These are phyloP conservation scores for Kodamaea fungicola DNA, from an alignment of 1,139 yeast genomes.

Conservation along the genomic window DNA sequence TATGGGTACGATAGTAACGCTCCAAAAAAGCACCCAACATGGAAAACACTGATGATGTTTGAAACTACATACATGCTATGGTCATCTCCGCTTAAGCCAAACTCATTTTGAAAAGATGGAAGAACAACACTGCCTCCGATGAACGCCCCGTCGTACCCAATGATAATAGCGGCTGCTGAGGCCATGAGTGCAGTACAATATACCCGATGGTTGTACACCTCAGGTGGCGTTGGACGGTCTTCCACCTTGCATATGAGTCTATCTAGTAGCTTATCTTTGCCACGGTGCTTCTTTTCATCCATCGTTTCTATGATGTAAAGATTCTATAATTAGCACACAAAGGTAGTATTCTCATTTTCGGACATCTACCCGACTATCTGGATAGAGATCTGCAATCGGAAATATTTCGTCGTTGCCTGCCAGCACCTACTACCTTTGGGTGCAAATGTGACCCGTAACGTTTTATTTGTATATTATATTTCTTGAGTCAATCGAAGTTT, in stretches of 20 bases:
- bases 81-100: slow-evolving; percentile 25
- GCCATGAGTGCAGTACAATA: slow-evolving; percentile 39
- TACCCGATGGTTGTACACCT: slow-evolving; percentile 35
- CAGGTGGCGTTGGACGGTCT: slow-evolving; percentile 39
- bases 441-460: no score
- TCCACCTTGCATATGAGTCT: slow-evolving; percentile 19
- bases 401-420: no score
- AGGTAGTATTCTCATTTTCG: no score
- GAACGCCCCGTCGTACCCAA: slow-evolving; percentile 44
- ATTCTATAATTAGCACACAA: no score
- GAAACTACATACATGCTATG: slow-evolving; percentile 26
- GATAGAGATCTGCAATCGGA: no score
- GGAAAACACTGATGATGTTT: slow-evolving; percentile 43
- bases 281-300: no score
- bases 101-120: slow-evolving; percentile 32
- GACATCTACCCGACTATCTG: no score
- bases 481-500: no score
- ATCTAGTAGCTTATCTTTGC: no score
- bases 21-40: slow-evolving; percentile 48
- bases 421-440: no score
- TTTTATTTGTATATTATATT: no score
- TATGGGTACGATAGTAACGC: slow-evolving; percentile 41
- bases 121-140: slow-evolving; percentile 43
- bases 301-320: no score
- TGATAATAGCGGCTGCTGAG: slow-evolving; percentile 36